Conservation (phyloP, 257 asterid genomes). For the Dorcoceras hygrometricum region DNA sequence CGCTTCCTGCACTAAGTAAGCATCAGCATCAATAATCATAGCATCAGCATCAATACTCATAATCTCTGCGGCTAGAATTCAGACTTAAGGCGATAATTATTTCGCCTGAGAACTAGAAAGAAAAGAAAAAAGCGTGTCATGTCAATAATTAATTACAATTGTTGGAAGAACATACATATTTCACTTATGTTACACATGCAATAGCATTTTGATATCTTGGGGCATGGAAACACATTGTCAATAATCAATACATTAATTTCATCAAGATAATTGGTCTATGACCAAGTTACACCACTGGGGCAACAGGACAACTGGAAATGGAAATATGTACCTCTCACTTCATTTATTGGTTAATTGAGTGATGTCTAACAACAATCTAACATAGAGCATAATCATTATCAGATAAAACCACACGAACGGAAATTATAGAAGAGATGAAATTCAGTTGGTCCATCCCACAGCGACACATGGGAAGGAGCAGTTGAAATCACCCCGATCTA, state of each 20-base stretch:
- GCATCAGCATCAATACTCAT: background rate
- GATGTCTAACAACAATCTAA: background rate
- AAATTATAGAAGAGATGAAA: no score
- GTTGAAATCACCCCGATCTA: no score
- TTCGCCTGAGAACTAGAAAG: background rate
- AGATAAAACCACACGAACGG: background rate
- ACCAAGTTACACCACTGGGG: background rate
- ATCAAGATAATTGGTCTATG: background rate
- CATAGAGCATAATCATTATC: background rate
- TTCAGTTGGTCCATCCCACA: background rate
- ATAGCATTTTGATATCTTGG: background rate
- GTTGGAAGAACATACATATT: background rate
- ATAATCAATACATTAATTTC: background rate
- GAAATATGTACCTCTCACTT: background rate
- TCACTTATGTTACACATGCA: background rate
- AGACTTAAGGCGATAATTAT: background rate
- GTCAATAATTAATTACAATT: background rate
- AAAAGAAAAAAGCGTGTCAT: background rate
- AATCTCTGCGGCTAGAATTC: background rate
- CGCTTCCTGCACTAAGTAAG: slow-evolving; percentile 55
- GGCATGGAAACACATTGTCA: background rate
- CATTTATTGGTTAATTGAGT: background rate
- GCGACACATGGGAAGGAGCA: no score
- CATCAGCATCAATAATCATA: background rate
- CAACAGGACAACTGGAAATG: background rate